Evolutionary conservation across 2,329 filamentous ascomycete genomes (phyloP).

Genomic region (Curvularia lunata): DNA sequence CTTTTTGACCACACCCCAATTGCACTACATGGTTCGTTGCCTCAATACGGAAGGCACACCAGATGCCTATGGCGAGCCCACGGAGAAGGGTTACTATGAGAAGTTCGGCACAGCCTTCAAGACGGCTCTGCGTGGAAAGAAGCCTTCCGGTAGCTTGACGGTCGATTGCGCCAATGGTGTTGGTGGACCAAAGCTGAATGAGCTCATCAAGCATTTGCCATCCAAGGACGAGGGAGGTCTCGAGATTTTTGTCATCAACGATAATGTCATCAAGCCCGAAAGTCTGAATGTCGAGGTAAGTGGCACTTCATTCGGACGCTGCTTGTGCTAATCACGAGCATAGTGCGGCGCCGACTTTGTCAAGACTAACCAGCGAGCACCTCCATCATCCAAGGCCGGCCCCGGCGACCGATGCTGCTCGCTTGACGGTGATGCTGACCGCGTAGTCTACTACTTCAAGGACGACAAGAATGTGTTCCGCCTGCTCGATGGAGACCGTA

Average conservation of each 20-base stretch:
- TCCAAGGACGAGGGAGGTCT: conserved; percentile 66
- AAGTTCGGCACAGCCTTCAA: conserved; percentile 88
- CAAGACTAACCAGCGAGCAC: conserved; percentile 94
- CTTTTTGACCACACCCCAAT: conserved; percentile 92
- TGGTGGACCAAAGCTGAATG: conserved; percentile 85
- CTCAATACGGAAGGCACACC: conserved; percentile 90
- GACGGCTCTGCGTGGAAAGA: conserved; percentile 77
- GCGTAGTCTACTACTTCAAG: conserved; percentile 92
- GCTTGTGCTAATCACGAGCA: conserved; percentile 15
- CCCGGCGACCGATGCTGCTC: conserved; percentile 83
- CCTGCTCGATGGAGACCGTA: conserved; percentile 94
- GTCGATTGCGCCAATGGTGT: conserved; percentile 98
- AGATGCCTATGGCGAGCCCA: conserved; percentile 85
- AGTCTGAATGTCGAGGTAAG: conserved; percentile 84
- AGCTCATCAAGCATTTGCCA: conserved; percentile 84
- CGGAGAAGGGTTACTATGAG: conserved; percentile 91
- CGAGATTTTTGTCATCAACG: conserved; percentile 87
- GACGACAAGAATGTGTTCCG: conserved; percentile 84
- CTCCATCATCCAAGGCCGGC: conserved; percentile 78
- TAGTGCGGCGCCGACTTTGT: conserved; percentile 95
- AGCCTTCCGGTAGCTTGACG: conserved; percentile 71
- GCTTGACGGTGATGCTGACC: conserved; percentile 93
- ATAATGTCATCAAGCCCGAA: conserved; percentile 89
- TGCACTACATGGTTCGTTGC: conserved; percentile 95
- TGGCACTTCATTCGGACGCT: background rate